Evolutionary conservation across 1,284 basidiomycete genomes (phyloP), one percentile per base, ranked within the genome.

Genomic region (Termitomyces sp.): DNA sequence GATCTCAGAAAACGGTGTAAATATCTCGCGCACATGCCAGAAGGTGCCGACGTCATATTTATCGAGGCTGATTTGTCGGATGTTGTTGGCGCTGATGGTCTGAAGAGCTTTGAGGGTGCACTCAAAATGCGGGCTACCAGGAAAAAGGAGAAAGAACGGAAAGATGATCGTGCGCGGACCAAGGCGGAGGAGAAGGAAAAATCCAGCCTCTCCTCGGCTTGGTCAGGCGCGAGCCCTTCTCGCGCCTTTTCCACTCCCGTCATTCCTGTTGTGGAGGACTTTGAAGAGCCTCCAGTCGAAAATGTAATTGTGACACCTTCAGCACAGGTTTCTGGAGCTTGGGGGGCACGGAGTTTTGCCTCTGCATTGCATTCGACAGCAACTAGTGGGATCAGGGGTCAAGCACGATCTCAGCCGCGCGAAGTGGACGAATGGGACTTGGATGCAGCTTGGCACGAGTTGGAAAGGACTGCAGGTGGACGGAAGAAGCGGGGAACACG

Each of bases 1-100:
- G 93, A 98, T 57, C 77, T 99, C 21, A 85, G 94, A 46, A 90
- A 92, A 68, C 85, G 94, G 43, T 98, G 92, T 78, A 98, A 96
- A 70, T 99, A 98, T 72, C 87, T 99, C 54, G 84, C 83, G 2
- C 95, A 98, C 69, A 78, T 98, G 59, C 92, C 96, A 0, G 88
- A 93, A 61, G 89, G 93, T 46, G 87, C 92, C 13, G 94, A 98
- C 67, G 92, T 98, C 41, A 88, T 95, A 12, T 98, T 99, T 68
- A 78, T 98, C 56, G 95, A 99, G 71, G 86, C 93, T 2, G 88
- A 98, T 67, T 75, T 98, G 8, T 75, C 80, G 53, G 75, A 73
- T 8, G 87, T 95, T 24, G 90, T 96, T 19, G 86, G 90, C 45
- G 63, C 62, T 8, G 85, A 86, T 8, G 84, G 84, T 0, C 68